Evolutionary conservation across 2,329 filamentous ascomycete genomes (phyloP), one percentile per base, ranked within the genome.

Genomic region (Pochonia chlamydosporia): DNA sequence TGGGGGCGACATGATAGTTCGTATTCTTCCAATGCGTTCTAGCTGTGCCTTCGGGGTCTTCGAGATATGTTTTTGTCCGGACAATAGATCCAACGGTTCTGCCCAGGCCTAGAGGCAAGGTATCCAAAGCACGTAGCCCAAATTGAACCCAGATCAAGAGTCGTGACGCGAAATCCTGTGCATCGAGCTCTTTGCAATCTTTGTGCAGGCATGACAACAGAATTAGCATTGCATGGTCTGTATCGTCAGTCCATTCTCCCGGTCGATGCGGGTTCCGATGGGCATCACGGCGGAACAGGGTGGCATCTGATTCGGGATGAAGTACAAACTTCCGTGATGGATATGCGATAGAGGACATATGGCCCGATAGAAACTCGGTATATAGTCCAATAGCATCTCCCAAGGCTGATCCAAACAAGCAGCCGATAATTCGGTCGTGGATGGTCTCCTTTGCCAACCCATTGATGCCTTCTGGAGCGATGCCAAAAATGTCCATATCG

Each of bases 381-480:
- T 79, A 79, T 6, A 79, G 55, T 2, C 75, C 75, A 48, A 78
- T 73, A 18, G 74, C 70, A 54, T 79, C 75, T 24, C 76, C 76
- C 7, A 79, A 61, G 3, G 75, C 75, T 18, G 73, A 75, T 21
- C 73, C 76, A 46, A 78, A 57, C 25, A 78, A 61, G 40, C 66
- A 65, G 40, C 74, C 75, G 25, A 67, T 58, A 37, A 75, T 64
- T 49, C 62, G 63, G 50, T 70, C 67, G 43, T 64, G 63, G 30
- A 65, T 48, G 14, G 54, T 45, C n/a, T 52, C 51, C 30, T 21
- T 51, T 23, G 48, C 54, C 39, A 64, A 18, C 7, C 30, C 46
- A 23, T 49, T 43, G 13, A 43, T 44, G 5, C 54, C 54, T 16
- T 58, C 48, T 11, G 42, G 43, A 3, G 57, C 48, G 8, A 61